Evolutionary conservation across 2,329 filamentous ascomycete species (phyloP).

Genomic region (Botryosphaeria dothidea): DNA sequence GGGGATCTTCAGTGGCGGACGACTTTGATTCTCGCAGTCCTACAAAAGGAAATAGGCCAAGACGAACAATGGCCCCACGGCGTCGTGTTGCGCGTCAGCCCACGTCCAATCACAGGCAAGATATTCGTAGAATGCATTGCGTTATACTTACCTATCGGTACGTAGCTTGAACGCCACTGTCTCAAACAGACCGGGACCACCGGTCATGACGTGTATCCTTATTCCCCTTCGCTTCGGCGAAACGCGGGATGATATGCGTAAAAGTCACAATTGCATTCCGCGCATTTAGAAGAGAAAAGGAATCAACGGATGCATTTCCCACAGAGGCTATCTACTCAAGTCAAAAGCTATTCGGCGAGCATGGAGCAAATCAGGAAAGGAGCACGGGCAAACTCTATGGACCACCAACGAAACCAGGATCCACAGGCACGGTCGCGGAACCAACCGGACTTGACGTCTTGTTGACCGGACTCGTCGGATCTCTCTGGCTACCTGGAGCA

Average conservation of each 20-base stretch:
- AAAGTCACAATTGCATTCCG: background rate
- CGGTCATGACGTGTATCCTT: background rate
- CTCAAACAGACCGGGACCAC: background rate
- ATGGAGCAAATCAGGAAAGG: background rate
- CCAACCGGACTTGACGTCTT: constrained; percentile 18
- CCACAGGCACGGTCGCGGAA: constrained; percentile 2
- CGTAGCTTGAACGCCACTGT: background rate
- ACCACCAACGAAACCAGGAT: constrained; percentile 4
- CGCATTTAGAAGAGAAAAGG: background rate
- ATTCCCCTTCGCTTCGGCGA: background rate
- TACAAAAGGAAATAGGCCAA: no score
- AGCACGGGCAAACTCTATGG: background rate
- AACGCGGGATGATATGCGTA: background rate
- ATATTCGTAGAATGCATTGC: background rate
- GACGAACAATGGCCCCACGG: no score
- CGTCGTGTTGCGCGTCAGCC: no score
- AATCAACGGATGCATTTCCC: constrained; percentile 18
- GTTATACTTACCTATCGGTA: background rate
- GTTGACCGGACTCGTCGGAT: constrained; percentile 38
- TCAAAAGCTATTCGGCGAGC: background rate
- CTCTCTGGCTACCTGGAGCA: constrained; percentile 36
- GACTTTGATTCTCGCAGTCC: no score
- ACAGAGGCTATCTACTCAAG: constrained; percentile 17
- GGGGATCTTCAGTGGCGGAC: no score
- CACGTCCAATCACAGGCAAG: no score